Base-by-base conservation (phyloP, 1,139 yeast species). In the Suhomyces coccinellae region DNA sequence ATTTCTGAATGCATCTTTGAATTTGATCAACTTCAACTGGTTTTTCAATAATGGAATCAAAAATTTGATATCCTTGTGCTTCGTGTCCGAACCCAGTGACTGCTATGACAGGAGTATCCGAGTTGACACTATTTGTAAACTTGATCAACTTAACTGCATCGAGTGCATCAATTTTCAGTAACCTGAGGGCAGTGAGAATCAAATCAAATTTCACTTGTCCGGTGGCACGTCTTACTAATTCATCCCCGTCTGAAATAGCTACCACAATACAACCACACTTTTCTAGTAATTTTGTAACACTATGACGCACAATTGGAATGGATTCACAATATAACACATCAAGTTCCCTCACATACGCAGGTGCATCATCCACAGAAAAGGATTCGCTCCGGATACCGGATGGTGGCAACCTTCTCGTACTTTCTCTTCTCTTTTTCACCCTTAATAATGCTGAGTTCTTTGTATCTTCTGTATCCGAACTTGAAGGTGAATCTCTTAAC, bases 251-350 rank as follows among this genome's bases (percentile, higher is more conserved):
- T 0, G 83, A 72, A 6, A 87, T 87, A 1, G 89, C 73, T 7
- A 88, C 88, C 8, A 89, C 96, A 12, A 85, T 80, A 65, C 97
- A 89, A 0, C 95, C 96, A 29, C 85, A 63, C 45, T 77, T 74
- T 49, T 83, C 89, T 48, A 93, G 68, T 54, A 85, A 73, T 47
- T 77, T 79, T 40, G 82, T 79, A 35, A 85, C 77, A 11, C 87
- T 77, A 59, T 82, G 89, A 39, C 96, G 68, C 51, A 87, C 85
- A 42, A 85, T 85, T 0, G 97, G 93, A 49, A 87, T 87, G 3
- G 95, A 90, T 57, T 90, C 97, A 66, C 97, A 90, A 28, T 89
- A 75, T 40, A 91, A 68, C 3, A 89, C 83, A 61, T 88, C 95
- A 49, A 87, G 43, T 50, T 73, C 72, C 15, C 42, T 33, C 15